Evolutionary conservation across 306 rosid genomes (phyloP), one percentile per base, ranked within the genome.

Genomic region (Pterocarpus macrocarpus): DNA sequence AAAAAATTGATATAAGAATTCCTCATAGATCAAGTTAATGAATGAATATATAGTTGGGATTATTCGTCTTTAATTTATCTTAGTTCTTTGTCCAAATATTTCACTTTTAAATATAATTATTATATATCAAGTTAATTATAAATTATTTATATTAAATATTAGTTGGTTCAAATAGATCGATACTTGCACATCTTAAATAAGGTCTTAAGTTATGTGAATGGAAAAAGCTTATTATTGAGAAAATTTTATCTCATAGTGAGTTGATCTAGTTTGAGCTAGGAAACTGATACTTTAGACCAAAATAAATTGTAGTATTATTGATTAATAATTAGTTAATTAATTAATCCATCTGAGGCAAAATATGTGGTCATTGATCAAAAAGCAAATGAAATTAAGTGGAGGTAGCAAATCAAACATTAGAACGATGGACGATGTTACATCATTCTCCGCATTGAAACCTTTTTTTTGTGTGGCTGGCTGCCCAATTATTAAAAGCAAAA

Each of bases 401-500:
- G 8, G 38, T 5, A 66, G 58, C 15, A 49, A 30, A 83, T 44
- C 0, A 8, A 71, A 64, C 17, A 72, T 32, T 59, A 49, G 57
- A 83, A 61, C n/a, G 63, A 74, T 79, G 82, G 82, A 15, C 5
- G 28, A 45, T 33, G 72, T 41, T 52, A 58, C 85, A 79, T 86
- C 82, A 80, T 49, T 32, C 59, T 52, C 63, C 49, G 5, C 78
- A 70, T 12, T 75, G 74, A 72, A 52, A 5, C 83, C 52, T 80
- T 47, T 5, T 55, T 64, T 36, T 41, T n/a, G 68, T n/a, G 68
- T 79, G 81, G 78, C 79, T 30, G 81, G 84, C 79, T 75, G 47
- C 82, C 55, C 85, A 79, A 79, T 82, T 64, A 80, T 80, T 44
- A 69, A 69, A 84, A 75, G 45, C 66, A 39, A 49, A 71, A 65